These are phyloP conservation scores for Cutaneotrichosporon sp. DNA, from an alignment of 1,284 basidiomycete genomes.

Conservation along the genomic window DNA sequence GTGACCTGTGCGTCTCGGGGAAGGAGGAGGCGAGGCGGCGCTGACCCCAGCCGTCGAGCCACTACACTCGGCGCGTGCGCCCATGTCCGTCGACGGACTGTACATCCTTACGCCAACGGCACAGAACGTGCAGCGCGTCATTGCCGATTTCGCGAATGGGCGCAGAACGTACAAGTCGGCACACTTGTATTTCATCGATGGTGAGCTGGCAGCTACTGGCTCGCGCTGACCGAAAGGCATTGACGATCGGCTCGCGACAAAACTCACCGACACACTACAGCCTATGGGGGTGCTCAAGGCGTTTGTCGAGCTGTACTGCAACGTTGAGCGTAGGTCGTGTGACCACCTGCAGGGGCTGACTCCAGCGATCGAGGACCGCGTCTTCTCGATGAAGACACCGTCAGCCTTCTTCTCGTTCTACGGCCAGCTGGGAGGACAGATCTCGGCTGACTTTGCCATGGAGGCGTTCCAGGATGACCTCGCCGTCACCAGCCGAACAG, in stretches of 20 bases:
- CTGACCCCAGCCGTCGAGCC: constrained; percentile 53
- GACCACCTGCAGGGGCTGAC: neutral
- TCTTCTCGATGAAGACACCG: constrained; percentile 75
- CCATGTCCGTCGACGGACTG: constrained; percentile 62
- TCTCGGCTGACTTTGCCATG: constrained; percentile 64
- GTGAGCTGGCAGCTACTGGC: constrained; percentile 56
- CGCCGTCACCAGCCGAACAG: constrained; percentile 60
- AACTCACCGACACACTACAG: constrained; percentile 58
- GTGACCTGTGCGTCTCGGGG: constrained; percentile 75
- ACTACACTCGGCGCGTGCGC: constrained; percentile 56
- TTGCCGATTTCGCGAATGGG: constrained; percentile 73
- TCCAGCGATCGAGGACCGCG: constrained; percentile 76
- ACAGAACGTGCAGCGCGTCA: constrained; percentile 89
- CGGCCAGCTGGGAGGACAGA: constrained; percentile 72
- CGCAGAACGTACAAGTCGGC: constrained; percentile 79
- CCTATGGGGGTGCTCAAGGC: constrained; percentile 60
- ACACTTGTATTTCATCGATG: constrained; percentile 94
- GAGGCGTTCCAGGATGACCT: constrained; percentile 78
- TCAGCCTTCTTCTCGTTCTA: constrained; percentile 82
- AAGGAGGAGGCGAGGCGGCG: neutral
- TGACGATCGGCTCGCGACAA: constrained; percentile 70
- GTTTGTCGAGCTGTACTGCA: constrained; percentile 81
- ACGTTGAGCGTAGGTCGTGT: constrained; percentile 72
- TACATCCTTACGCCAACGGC: constrained; percentile 94
- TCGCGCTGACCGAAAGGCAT: constrained; percentile 36